Evolutionary conservation across 1,139 yeast genomes (phyloP), one percentile per base, ranked within the genome.

Genomic region (Diutina catenulata): DNA sequence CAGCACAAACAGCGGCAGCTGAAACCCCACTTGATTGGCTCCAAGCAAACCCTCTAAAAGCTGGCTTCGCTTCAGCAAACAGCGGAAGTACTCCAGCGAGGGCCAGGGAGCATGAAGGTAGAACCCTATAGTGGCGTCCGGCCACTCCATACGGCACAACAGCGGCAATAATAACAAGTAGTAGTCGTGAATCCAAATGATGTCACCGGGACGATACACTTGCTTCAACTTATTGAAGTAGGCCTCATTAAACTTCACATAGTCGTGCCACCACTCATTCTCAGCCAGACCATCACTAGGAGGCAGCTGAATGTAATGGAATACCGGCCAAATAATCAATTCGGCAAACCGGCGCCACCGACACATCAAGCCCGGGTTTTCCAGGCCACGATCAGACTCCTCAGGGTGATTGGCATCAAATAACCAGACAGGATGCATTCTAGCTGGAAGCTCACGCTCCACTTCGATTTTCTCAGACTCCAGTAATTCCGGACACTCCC

Each of bases 171-270:
- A 61, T 47, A 88, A 59, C 44, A 91, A 63, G 51, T 91, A 87
- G 60, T 87, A 88, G 60, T 91, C 98, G 60, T 91, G 97, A 44
- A 91, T 71, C 95, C 96, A 86, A 43, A 91, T 81, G 38, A 93
- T 71, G 55, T 91, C 99, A 35, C 98, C 98, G 3, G 91, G 87
- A 46, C 74, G 62, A 55, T 87, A 91, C 29, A 83, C 68, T 37
- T 71, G 64, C 47, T 76, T 69, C 46, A 91, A 79, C 47, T 75
- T 80, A 44, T 83, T 76, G 39, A 93, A 86, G 55, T 83, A 91
- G 6, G 88, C 88, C 56, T 87, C 95, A 56, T 93, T 91, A 60
- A 87, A 80, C 51, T 72, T 76, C 39, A 86, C 94, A 53, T 91
- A 93, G 54, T 84, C 94, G 52, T 79, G 72, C 96, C 97, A 91